phyloP scores from a whole-genome alignment of 108 stramenopile species.

The Pinguiococcus pyrenoidosus region DNA sequence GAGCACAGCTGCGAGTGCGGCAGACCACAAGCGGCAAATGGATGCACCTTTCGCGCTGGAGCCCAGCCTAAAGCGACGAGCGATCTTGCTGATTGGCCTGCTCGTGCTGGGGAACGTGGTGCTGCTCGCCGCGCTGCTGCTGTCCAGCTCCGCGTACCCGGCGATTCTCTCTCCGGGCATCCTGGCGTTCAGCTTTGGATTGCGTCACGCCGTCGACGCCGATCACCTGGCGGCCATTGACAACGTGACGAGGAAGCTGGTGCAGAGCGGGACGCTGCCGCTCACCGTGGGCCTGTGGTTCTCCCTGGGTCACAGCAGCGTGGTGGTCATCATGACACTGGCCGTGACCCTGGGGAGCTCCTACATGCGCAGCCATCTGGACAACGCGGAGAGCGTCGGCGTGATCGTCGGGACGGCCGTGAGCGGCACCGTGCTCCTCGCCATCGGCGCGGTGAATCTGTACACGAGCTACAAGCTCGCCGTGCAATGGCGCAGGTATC shows the following conservation, averaged over 20 bases:
- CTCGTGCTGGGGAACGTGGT: not conserved
- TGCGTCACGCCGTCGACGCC: conserved; percentile 3
- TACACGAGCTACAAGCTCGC: no score
- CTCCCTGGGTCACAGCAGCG: not conserved
- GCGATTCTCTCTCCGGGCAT: not conserved
- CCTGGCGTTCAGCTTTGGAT: not conserved
- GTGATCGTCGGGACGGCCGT: not conserved
- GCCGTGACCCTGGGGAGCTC: not conserved
- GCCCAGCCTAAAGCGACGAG: no score
- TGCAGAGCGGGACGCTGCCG: not conserved
- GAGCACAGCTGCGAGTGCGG: no score
- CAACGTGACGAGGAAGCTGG: conserved; percentile 3
- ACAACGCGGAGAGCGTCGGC: not conserved
- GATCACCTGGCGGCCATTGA: conserved; percentile 8
- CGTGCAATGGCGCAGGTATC: no score
- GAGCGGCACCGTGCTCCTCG: not conserved
- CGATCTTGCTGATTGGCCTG: no score
- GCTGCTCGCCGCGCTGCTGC: not conserved
- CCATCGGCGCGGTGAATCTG: not conserved
- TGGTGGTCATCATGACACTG: not conserved
- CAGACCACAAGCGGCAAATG: not conserved
- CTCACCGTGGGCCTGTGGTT: not conserved
- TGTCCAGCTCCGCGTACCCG: no score
- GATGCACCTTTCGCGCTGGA: not conserved
- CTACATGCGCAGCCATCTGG: no score